Base-by-base conservation (phyloP, 2,329 filamentous ascomycete species). In the Pseudogymnoascus sp. region DNA sequence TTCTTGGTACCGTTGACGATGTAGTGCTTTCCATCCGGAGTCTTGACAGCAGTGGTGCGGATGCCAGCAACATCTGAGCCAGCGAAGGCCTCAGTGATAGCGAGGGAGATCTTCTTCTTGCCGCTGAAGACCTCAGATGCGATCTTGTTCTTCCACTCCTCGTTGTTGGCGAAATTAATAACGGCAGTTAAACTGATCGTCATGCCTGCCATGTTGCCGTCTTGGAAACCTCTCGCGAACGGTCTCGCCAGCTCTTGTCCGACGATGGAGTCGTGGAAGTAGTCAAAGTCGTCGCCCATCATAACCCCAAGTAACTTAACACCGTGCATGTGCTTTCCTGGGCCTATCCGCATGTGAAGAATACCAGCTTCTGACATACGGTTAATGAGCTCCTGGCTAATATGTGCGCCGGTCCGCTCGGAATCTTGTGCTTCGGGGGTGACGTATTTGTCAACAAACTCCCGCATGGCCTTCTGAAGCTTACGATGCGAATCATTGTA, bases 141-240 rank as follows among this genome's bases (percentile, higher is more conserved):
- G 55, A 95, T 80, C 61, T 80, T 80, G 68, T 86, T 81, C 76
- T 86, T 87, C 68, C 90, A 82, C 42, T 78, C 78, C 62, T 84
- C 78, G 69, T 93, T 82, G 60, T 82, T 84, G 73, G 89, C 84
- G 80, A 87, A 95, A 78, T 93, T 88, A 71, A 91, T 81, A 25
- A 95, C 84, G 9, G 90, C 90, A 0, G 91, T 90, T 66, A 95
- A 77, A 39, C 86, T 86, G 67, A 95, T 95, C 29, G 87, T 86
- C 89, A 95, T 91, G 60, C 91, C 91, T 2, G 90, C 88, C 83
- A 95, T 85, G 75, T 91, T 92, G 3, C 90, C 91, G 72, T 96
- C 91, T 73, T 91, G 86, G 76, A 94, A 96, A 1, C 91, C 91
- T 68, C 90, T 79, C 29, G 88, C 86, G 73, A 88, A 90, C 5